Base-by-base conservation (phyloP, 1,284 basidiomycete species). In the Cronartium quercuum region DNA sequence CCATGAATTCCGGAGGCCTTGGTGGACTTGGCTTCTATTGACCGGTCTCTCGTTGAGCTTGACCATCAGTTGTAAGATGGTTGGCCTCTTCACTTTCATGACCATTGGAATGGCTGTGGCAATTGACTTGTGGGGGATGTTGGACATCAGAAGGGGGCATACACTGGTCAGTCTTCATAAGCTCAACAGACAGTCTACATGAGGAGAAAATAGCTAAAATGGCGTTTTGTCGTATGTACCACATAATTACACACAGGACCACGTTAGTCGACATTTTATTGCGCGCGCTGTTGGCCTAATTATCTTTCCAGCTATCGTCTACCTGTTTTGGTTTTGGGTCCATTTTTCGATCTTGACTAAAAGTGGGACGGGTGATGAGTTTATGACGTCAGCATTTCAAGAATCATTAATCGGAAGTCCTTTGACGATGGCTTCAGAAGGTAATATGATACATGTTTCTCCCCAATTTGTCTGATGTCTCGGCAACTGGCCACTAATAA, bases 311-410 rank as follows among this genome's bases (percentile, higher is more conserved):
- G 87, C 94, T 77, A 83, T 91, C 76, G 86, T 98, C 77, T 99
- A 99, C 82, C 87, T 98, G 13, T 90, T 90, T 29, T 94, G 96
- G 87, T 98, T 99, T 86, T 98, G 91, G 85, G 84, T 96, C 29
- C 96, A 98, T 82, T 97, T 99, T 80, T 86, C 90, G 66, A 87
- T 98, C 76, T 88, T 98, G 78, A 91, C 85, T n/a, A 86, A 89
- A 78, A 93, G 92, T 34, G 96, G 96, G 40, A 86, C 94, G 21
- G 96, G 96, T 12, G 96, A 98, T 81, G 85, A 86, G 15, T 99
- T 98, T 85, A 98, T 98, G 96, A 94, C 90, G 80, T 91, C 95
- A 12, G 89, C 89, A 7, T 99, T 99, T 88, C 96, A 99, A 83
- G 93, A 98, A 84, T 97, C 94, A 4, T 85, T 99, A 47, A 82